A percentile compares a stretch with the other conserved stretches of the same genome.
Conservation (phyloP, 2,329 filamentous ascomycete genomes). For the Pseudonectria foliicola region DNA sequence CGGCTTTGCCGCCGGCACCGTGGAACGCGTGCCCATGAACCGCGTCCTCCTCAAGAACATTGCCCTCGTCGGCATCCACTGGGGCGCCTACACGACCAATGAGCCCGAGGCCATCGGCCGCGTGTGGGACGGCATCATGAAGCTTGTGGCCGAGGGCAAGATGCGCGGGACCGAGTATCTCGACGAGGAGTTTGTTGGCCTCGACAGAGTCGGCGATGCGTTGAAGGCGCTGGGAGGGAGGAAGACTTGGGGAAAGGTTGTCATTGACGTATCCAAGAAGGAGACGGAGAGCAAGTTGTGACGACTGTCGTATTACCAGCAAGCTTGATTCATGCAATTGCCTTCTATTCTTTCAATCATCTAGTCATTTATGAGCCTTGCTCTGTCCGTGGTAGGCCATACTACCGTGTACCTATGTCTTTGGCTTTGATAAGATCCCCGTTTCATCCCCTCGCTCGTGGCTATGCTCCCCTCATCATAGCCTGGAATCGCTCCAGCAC, state of each 20-base stretch:
- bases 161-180: slow-evolving; percentile 76
- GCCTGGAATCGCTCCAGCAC: slow-evolving; percentile 56
- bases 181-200: slow-evolving; percentile 72
- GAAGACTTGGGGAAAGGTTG: slow-evolving; percentile 93
- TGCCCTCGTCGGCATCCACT: slow-evolving; percentile 80
- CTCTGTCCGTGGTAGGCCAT: no score
- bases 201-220: slow-evolving; percentile 72
- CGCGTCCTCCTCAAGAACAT: slow-evolving; percentile 92
- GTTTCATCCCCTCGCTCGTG: not conserved
- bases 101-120: slow-evolving; percentile 62
- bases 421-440: no score
- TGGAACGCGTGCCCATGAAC: slow-evolving; percentile 91
- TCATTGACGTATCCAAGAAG: slow-evolving; percentile 77
- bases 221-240: slow-evolving; percentile 70
- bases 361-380: slow-evolving; percentile 9
- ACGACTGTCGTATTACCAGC: slow-evolving; percentile 3
- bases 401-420: no score
- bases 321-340: no score
- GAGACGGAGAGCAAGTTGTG: slow-evolving; percentile 51
- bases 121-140: slow-evolving; percentile 79
- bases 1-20: slow-evolving; percentile 67
- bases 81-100: slow-evolving; percentile 74
- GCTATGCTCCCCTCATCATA: slow-evolving; percentile 20
- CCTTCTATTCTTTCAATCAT: slow-evolving; percentile 9
- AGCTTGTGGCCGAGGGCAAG: slow-evolving; percentile 69